Conservation (phyloP, 208 protist genomes). For the Lotmaria passim region DNA sequence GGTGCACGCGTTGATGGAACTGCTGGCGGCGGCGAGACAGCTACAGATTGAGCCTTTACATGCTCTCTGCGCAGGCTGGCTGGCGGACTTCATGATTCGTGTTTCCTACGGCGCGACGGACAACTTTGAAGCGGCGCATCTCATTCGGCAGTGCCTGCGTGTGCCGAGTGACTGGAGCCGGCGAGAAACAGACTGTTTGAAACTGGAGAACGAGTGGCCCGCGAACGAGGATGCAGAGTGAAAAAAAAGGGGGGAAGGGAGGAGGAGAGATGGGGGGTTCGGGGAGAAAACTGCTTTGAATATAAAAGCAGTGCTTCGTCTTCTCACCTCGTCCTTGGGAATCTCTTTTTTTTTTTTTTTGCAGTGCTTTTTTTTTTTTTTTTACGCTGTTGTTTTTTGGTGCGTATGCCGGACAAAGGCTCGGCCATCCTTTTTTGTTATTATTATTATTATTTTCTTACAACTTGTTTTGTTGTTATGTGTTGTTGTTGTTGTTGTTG, state of each 20-base stretch:
- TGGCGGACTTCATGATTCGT: slow-evolving; percentile 72
- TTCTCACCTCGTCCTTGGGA: no score
- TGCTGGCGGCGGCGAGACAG: slow-evolving; percentile 50
- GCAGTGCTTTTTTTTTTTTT: no score
- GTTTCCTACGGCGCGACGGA: slow-evolving; percentile 61
- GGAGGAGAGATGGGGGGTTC: not conserved
- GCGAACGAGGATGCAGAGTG: slow-evolving; percentile 65
- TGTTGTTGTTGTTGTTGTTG: no score
- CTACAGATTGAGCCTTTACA: slow-evolving; percentile 60
- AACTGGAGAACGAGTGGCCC: slow-evolving; percentile 89
- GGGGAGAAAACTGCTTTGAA: no score
- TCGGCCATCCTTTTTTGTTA: no score
- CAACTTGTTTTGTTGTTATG: no score
- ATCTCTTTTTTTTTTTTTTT: no score
- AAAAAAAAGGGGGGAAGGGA: slow-evolving; percentile 5
- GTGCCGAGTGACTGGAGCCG: slow-evolving; percentile 69
- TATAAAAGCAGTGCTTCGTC: not conserved
- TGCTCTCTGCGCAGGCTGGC: slow-evolving; percentile 68
- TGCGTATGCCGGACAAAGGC: no score
- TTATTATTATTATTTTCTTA: no score
- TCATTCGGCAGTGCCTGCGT: slow-evolving; percentile 73
- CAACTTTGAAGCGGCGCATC: slow-evolving; percentile 72
- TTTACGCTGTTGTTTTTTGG: no score
- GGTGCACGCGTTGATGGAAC: slow-evolving; percentile 39
- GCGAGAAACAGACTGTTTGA: slow-evolving; percentile 73